Evolutionary conservation across 73 alveolate genomes (phyloP).

Genomic region (Tetrahymena thermophila): DNA sequence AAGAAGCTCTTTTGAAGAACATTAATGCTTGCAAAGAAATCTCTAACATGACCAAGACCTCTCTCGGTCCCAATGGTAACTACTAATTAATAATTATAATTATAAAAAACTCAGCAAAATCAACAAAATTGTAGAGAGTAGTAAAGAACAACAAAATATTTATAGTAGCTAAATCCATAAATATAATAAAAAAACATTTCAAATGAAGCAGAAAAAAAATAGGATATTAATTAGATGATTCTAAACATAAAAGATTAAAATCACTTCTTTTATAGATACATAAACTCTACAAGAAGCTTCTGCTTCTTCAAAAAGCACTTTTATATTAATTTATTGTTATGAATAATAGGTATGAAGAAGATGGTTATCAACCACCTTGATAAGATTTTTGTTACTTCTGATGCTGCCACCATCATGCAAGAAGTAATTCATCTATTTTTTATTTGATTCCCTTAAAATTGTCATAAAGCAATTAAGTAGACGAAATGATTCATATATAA

Average conservation of each 20-base stretch:
- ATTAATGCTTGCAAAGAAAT: slow-evolving; percentile 93
- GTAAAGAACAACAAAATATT: no score
- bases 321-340: background rate
- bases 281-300: background rate
- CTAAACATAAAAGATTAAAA: background rate
- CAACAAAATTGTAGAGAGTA: background rate
- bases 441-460: background rate
- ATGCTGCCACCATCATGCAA: slow-evolving; percentile 90
- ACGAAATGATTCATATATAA: no score
- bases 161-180: background rate
- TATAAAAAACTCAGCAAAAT: background rate
- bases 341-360: slow-evolving; percentile 77
- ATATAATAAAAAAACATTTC: no score
- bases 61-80: slow-evolving; percentile 96
- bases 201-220: background rate
- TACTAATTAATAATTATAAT: background rate
- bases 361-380: slow-evolving; percentile 95
- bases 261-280: background rate
- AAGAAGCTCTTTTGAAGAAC: slow-evolving; percentile 92
- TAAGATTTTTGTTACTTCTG: slow-evolving; percentile 94
- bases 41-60: slow-evolving; percentile 93
- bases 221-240: background rate
- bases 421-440: slow-evolving; percentile 10
- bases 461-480: background rate
- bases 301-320: no score